Evolutionary conservation across 306 rosid genomes (phyloP), one percentile per base, ranked within the genome.

Genomic region (Erythrophleum fordii): DNA sequence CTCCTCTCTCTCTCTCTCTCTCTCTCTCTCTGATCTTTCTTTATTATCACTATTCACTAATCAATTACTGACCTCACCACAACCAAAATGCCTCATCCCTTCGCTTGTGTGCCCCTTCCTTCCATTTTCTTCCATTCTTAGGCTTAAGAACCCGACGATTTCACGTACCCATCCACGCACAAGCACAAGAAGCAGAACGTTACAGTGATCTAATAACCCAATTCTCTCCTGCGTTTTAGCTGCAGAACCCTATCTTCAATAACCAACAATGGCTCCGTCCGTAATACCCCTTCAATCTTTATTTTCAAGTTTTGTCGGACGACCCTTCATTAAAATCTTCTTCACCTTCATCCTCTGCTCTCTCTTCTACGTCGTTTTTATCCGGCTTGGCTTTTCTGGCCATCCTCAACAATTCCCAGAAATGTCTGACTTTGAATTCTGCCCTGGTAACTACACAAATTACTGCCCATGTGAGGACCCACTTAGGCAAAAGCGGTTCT

Each of bases 401-500:
- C 29, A 13, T 2, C 73, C 53, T 14, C 62, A 45, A n/a, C 46
- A 39, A 18, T 23, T 39, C 20, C 26, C 23, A 9, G 3, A 6
- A 71, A 80, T 23, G 11, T 14, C 42, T 1, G 72, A 56, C 45
- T 83, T 88, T 46, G 64, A 67, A 4, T 71, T 83, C 8, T 88
- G 91, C 17, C 55, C 86, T 17, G 77, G 11, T 0, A 88, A 85
- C 81, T 83, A 65, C 66, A 83, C 91, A 58, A 70, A 81, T 23
- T n/a, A 85, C 53, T 83, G 89, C 82, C 91, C 89, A 22, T 88
- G 91, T 72, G 53, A 88, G 29, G 86, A 85, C 76, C 91, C 89
- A 1, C 46, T 1, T 5, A 72, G 76, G 56, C 87, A 85, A 62
- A 85, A 46, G 11, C 65, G 26, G 1, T 85, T 85, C 37, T n/a